Base-by-base conservation (phyloP, 257 asterid genomes). In the Solanum ossicruentum region DNA sequence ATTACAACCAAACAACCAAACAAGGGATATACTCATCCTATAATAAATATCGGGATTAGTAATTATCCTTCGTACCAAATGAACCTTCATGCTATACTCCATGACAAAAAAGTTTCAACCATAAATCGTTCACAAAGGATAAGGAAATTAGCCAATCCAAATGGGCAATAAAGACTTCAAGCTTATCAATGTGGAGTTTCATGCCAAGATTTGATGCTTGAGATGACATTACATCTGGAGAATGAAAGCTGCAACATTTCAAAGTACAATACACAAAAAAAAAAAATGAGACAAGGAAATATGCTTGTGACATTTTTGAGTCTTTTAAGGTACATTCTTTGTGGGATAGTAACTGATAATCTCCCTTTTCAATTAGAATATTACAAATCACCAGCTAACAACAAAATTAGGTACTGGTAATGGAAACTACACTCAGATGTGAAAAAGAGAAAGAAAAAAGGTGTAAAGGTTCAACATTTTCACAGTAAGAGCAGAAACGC, bases 401-500 rank as follows among this genome's bases (percentile, higher is more conserved):
- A 82, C 78, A 39, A 47, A 65, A 83, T 65, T 36, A 49, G 32
- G 61, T 28, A 49, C 47, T 63, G 20, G 21, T 69, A 82, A 11
- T 32, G 45, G 73, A 81, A 72, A 16, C 43, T 51, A 47, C 26
- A 82, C 73, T 57, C 75, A 3, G 57, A 81, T 72, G 56, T 72
- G 80, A n/a, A 81, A 60, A 51, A 39, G 36, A 12, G 26, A 8
- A 12, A 10, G 63, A 63, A 80, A 32, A 28, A 28, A 41, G 45
- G 80, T 65, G 73, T 26, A 16, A 83, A 66, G 21, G 60, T 83
- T 83, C 80, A 83, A 66, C 65, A 60, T 66, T 63, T 49, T 86
- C 86, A 89, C 85, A 85, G 82, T n/a, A 93, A 82, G 87, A 90
- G 17, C 83, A 87, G 51, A 79, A 90, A 23, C 21, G 90, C 84